Base-by-base conservation (phyloP, 805 yeast genomes). In the Metschnikowia amazonensis region DNA sequence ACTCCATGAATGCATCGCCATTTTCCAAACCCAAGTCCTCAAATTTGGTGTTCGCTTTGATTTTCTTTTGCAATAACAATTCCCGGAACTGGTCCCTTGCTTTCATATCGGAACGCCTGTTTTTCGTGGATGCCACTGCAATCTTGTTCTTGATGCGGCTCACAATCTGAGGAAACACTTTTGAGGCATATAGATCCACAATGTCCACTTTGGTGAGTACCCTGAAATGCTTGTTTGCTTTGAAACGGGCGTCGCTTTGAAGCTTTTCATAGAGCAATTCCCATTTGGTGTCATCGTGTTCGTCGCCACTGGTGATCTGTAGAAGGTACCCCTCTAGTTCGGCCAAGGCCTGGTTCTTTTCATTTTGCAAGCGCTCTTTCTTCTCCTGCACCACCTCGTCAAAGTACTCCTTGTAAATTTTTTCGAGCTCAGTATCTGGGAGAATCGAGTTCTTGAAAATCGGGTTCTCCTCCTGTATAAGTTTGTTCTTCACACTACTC, bases 391-490 rank as follows among this genome's bases (percentile, higher is more conserved):
- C 65, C 36, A 85, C 59, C 0, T 59, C 56, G n/a, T 42, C 45
- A 2, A 79, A 72, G 52, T 73, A 84, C 18, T 77, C 77, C 28
- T 67, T 56, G 57, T 81, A 86, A 2, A 82, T 72, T 36, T 72
- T 70, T 38, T 72, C 70, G 44, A 84, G 80, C 42, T 82, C 75
- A 24, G 66, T 66, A 41, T 82, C 88, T 18, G 81, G 75, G 8
- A 81, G 70, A 16, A 80, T 72, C 1, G 87, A 70, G 58, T 79
- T 81, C 45, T 72, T 75, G 58, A 80, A 84, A 5, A 84, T 76
- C 0, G 89, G 82, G 56, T 86, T 69, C n/a, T 71, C 94, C 46
- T 83, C 81, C 4, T 68, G 61, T 4, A 86, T 75, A 44, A 75
- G 44, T 16, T 52, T 30, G n/a, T 66, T 66, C 46, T 75, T 79